A percentile compares a stretch with the other conserved stretches of the same genome.
Conservation (phyloP, 108 stramenopile genomes). For the Nitzschia sp. region DNA sequence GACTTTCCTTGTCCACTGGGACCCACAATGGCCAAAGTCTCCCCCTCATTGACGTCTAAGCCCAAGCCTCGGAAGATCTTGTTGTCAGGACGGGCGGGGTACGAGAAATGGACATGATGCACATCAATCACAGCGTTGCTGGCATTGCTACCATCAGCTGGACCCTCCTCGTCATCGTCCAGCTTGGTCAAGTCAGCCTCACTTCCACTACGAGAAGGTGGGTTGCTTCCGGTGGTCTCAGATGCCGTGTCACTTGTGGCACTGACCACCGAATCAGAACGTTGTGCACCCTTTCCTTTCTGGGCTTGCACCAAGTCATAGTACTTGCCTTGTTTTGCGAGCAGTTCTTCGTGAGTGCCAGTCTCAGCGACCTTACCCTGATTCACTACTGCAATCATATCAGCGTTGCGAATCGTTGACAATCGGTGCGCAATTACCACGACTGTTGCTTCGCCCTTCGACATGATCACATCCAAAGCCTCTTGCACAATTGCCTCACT, state of each 20-base stretch:
- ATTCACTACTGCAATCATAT: constrained; percentile 85
- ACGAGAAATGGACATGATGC: constrained; percentile 69
- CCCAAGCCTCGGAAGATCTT: constrained; percentile 51
- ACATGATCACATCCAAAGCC: constrained; percentile 64
- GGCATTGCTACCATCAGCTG: neutral
- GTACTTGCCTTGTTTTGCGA: constrained; percentile 42
- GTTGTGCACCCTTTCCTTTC: constrained; percentile 7
- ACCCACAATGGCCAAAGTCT: constrained; percentile 76
- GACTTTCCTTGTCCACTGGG: constrained; percentile 48
- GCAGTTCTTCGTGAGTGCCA: constrained; percentile 88
- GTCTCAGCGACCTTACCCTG: constrained; percentile 78
- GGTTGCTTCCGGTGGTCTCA: constrained; percentile 11
- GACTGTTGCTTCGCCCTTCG: constrained; percentile 51
- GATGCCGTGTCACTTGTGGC: neutral
- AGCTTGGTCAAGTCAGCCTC: neutral
- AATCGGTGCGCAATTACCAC: constrained; percentile 90
- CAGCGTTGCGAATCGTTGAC: constrained; percentile 81
- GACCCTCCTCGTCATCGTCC: neutral
- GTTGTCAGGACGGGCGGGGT: constrained; percentile 68
- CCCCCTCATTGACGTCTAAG: constrained; percentile 49
- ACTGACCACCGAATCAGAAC: neutral
- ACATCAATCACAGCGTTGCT: constrained; percentile 27
- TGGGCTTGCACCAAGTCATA: constrained; percentile 44
- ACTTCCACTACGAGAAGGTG: constrained; percentile 12
- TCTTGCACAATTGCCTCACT: constrained; percentile 78